Evolutionary conservation across 768 basidiomycete genomes (phyloP), one percentile per base, ranked within the genome.

Genomic region (Leccinum aurantiacum): DNA sequence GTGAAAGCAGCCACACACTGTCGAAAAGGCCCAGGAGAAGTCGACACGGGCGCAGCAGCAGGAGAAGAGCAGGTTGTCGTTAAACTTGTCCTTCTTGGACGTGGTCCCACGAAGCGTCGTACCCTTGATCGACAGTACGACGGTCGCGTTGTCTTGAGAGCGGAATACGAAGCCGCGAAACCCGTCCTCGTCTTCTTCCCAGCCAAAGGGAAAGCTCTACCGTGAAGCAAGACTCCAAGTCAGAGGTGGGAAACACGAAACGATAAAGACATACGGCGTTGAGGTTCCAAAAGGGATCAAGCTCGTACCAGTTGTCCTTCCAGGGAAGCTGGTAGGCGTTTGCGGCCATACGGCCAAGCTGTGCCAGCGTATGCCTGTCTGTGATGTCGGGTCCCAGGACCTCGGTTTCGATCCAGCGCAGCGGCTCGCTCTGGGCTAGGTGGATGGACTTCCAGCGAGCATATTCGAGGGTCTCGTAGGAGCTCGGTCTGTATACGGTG

Each of bases 31-130:
- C 95, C 95, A 98, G 3, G 90, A 87, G 60, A 94, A 81, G 72
- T 92, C 90, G 37, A 95, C 90, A 33, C 87, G 82, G 15, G 94
- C 95, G 67, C 96, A 98, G 71, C 96, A 98, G 75, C 96, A 98
- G 0, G 94, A 91, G 69, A 91, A 93, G 17, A 93, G 73, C 72
- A 92, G 67, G 66, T 93, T 93, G 74, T 97, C 95, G 73, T 98
- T 98, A 69, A 88, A 88, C 76, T 93, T 95, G 76, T 98, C 96
- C 68, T 89, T 86, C 77, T 85, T 90, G 54, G 91, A 90, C 13
- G 96, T 96, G 14, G 89, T 86, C 3, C 94, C 94, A 63, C 84
- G 82, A 0, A 95, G 73, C 0, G 92, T 93, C 0, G 95, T 98
- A 44, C 89, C 88, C 69, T 98, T 98, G 74, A 98, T 91, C 48